Evolutionary conservation across 169 alveolate species (phyloP), one percentile per base, ranked within the genome.

Genomic region (Neospora caninum): DNA sequence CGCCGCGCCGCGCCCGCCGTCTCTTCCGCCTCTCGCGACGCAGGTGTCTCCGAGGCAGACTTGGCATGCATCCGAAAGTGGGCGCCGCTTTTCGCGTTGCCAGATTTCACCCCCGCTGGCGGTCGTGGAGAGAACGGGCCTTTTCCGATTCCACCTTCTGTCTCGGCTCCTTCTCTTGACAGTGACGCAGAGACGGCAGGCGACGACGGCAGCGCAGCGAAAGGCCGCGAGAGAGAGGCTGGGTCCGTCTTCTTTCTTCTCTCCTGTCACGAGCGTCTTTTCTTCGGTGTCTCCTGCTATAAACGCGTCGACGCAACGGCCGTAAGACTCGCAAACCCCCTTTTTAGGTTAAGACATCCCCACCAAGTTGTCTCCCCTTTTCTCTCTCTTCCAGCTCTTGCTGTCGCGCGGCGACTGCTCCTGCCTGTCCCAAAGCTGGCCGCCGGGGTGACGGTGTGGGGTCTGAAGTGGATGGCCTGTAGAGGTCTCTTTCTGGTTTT

Each of bases 261-360:
- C 43, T n/a, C 49, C 43, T 6, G 27, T 13, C 84, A 13, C 18
- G 42, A 36, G 43, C 20, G 84, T n/a, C n/a, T 22, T 22, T n/a
- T 73, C 84, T 73, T 73, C 84, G 84, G 84, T n/a, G 31, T 73
- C 84, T 73, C 84, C 43, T 73, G 84, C 84, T 73, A 73, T 43
- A 36, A n/a, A 18, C 27, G 1, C 41, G 20, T 73, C 84, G 84
- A 73, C 25, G 45, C 84, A 10, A 13, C 39, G 27, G 38, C 49
- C 16, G 84, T 73, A n/a, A 36, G 80, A 25, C 10, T 25, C 29
- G 4, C n/a, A 25, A 69, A 20, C 6, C 41, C 4, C 16, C 31
- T 7, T 49, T 13, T 4, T 7, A 13, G 13, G 4, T 13, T 49
- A 49, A 13, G 13, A 49, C 58, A 13, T 49, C 13, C 58, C 13